A percentile compares a stretch with the other conserved stretches of the same genome.
These are phyloP conservation scores for Zygnema circumcarinatum DNA, from an alignment of 139 green algal genomes.

Conservation along the genomic window DNA sequence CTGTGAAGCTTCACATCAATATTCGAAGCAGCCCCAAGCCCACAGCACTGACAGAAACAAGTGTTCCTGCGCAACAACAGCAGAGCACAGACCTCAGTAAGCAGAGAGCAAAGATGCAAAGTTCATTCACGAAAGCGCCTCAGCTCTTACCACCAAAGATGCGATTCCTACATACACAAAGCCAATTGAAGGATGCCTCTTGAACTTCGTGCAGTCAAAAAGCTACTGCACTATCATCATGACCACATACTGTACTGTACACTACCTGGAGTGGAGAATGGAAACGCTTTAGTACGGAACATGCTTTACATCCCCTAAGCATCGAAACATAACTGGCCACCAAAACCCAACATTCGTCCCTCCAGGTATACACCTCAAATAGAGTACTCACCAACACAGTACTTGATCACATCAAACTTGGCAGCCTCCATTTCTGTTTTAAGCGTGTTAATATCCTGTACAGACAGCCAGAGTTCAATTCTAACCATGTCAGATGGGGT, in stretches of 20 bases:
- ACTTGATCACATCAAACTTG: constrained; percentile 61
- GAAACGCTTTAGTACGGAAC: too few species aligned
- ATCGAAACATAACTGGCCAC: background rate
- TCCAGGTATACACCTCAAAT: background rate
- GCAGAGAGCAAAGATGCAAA: background rate
- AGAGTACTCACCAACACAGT: constrained; percentile 56
- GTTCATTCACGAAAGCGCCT: background rate
- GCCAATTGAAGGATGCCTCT: too few species aligned
- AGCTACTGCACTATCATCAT: background rate
- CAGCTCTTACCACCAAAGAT: background rate
- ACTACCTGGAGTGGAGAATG: too few species aligned
- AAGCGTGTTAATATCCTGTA: constrained; percentile 59
- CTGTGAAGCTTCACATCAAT: too few species aligned
- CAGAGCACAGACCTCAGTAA: background rate
- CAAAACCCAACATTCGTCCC: background rate
- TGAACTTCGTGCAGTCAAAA: background rate
- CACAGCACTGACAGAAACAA: constrained; percentile 58
- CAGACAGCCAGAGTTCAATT: background rate
- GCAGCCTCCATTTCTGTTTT: constrained; percentile 55
- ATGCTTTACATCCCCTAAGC: constrained; percentile 13
- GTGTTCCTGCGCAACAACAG: constrained; percentile 33
- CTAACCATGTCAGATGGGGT: background rate
- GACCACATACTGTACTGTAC: background rate
- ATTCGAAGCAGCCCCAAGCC: constrained; percentile 49
- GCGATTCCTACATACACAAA: background rate